phyloP scores from a whole-genome alignment of 176 grass and related monocot species.

The Triticum turgidum region DNA sequence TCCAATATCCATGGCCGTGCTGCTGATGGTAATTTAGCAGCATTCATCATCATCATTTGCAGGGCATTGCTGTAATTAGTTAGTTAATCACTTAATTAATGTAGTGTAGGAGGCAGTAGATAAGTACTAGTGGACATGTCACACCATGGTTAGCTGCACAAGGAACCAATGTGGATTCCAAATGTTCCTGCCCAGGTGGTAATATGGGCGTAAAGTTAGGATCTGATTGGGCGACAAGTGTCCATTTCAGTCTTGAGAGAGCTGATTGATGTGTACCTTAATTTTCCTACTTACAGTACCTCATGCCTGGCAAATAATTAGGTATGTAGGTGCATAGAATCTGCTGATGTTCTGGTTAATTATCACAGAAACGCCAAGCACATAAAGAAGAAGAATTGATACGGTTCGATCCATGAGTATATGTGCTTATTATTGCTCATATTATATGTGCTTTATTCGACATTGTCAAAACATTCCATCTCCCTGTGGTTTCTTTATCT shows the following conservation, averaged over 20 bases:
- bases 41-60: conserved; percentile 8
- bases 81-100: background rate
- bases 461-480: conserved; percentile 26
- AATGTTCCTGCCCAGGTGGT: conserved; percentile 15
- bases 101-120: background rate
- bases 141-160: background rate
- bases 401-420: background rate
- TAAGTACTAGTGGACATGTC: background rate
- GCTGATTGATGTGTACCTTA: background rate
- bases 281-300: background rate
- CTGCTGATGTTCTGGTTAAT: background rate
- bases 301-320: background rate
- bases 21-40: conserved; percentile 19
- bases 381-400: background rate
- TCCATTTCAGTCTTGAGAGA: background rate
- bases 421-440: background rate
- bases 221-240: background rate
- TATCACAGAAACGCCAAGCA: background rate
- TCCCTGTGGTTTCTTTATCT: background rate
- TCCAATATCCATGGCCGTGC: conserved; percentile 12
- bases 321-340: background rate
- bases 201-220: conserved; percentile 2
- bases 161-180: conserved; percentile 11
- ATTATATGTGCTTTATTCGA: conserved; percentile 15
- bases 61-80: background rate